A percentile compares a stretch with the other conserved stretches of the same genome.
These are phyloP conservation scores for Aspergillus flavus DNA, from an alignment of 2,329 filamentous ascomycete genomes.

Conservation along the genomic window DNA sequence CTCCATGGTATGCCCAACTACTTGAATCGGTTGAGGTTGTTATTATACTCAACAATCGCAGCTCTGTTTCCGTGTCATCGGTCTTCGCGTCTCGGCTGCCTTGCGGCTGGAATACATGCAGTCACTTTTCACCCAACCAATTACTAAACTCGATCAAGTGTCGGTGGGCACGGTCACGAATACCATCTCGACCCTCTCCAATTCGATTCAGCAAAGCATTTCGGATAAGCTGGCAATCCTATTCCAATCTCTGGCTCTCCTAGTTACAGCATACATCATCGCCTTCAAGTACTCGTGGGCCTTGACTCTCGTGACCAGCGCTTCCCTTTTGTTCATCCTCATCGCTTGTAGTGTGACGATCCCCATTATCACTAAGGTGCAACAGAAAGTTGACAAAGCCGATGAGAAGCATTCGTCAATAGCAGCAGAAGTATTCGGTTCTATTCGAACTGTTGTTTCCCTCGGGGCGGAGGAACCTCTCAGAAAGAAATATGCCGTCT, in stretches of 20 bases:
- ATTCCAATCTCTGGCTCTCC: conserved; percentile 44
- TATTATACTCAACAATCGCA: conserved; percentile 17
- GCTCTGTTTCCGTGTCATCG: conserved; percentile 52
- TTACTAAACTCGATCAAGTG: conserved; percentile 53
- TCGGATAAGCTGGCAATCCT: conserved; percentile 54
- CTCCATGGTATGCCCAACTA: conserved; percentile 51
- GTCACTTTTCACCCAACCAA: conserved; percentile 53
- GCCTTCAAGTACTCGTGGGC: conserved; percentile 57
- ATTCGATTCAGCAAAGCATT: conserved; percentile 58
- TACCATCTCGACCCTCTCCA: conserved; percentile 56
- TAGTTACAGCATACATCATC: conserved; percentile 52
- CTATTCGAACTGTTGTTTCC: conserved; percentile 49
- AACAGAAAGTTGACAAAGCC: conserved; percentile 40
- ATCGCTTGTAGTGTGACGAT: conserved; percentile 34
- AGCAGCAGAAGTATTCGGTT: conserved; percentile 46
- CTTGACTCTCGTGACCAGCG: conserved; percentile 54
- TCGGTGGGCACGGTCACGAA: conserved; percentile 54
- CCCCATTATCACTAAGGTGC: conserved; percentile 36
- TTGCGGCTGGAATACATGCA: conserved; percentile 54
- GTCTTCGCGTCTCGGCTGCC: conserved; percentile 54
- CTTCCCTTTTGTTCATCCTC: conserved; percentile 48
- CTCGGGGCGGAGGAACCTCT: conserved; percentile 46
- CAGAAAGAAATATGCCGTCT: conserved; percentile 37
- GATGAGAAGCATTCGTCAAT: conserved; percentile 42
- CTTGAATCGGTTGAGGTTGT: neutral